Conservation (phyloP, 768 basidiomycete species). For the Suillus subluteus region DNA sequence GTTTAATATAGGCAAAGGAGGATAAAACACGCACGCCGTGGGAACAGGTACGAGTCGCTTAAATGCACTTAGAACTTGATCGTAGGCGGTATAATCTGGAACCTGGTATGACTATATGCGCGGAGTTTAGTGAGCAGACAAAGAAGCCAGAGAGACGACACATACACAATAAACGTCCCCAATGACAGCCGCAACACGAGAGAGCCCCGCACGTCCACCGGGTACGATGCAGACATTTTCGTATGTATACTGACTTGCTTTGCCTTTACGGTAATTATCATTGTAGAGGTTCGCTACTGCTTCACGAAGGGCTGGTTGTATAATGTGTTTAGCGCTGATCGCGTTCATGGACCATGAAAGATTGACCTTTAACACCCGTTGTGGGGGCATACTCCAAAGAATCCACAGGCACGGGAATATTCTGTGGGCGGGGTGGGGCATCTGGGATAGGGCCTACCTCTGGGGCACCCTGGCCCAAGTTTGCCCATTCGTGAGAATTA, state of each 20-base stretch:
- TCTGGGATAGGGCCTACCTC: conserved; percentile 86
- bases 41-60: conserved; percentile 90
- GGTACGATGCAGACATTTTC: conserved; percentile 97
- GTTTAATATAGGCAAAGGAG: not conserved
- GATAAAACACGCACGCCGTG: conserved; percentile 62
- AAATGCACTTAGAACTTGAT: conserved; percentile 84
- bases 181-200: conserved; percentile 89
- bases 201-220: conserved; percentile 88
- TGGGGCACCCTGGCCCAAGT: conserved; percentile 91
- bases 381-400: conserved; percentile 92
- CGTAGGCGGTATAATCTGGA: conserved; percentile 90
- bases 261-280: conserved; percentile 80
- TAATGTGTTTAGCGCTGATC: conserved; percentile 12
- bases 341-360: not conserved
- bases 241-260: conserved; percentile 81
- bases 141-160: not conserved
- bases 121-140: conserved; percentile 10
- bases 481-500: conserved; percentile 80
- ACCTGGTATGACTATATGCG: conserved; percentile 76
- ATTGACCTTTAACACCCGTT: conserved; percentile 80
- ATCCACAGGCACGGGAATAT: conserved; percentile 68
- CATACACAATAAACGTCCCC: conserved; percentile 84
- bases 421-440: conserved; percentile 65
- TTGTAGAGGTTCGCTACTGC: conserved; percentile 94
- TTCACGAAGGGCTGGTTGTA: conserved; percentile 67